Base-by-base conservation (phyloP, 2,329 filamentous ascomycete species). In the Alternaria solani region DNA sequence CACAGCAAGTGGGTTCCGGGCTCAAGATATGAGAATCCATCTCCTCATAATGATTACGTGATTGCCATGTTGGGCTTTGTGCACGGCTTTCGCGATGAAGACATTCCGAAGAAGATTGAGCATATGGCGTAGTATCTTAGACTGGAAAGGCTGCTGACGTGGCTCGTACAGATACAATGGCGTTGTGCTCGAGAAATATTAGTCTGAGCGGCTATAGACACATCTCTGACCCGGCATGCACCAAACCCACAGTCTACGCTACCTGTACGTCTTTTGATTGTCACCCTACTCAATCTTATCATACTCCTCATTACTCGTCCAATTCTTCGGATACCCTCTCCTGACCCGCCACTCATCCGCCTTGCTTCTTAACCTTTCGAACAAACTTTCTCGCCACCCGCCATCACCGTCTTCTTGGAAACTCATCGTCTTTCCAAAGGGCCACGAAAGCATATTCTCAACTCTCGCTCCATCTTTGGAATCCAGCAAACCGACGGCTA, bases 401-500 rank as follows among this genome's bases (percentile, higher is more conserved):
- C 78, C 80, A 9, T 70, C 54, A 5, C 75, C 71, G 62, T 83
- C 79, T 7, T 75, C 59, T 25, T 55, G 51, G 11, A 55, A 53
- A 2, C 74, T 59, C 4, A 70, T 47, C 23, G 41, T 49, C 1
- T 71, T 53, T 1, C 78, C 82, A 34, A 79, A 74, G 1, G 73
- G 61, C 83, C 83, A 86, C 0, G 72, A 68, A 5, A 85, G 57
- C 3, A 81, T 63, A 0, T 76, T 74, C 61, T 86, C 83, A 0
- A 81, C 83, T 20, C 83, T 75, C 0, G 83, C 80, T 0, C 84
- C 83, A 36, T 81, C 78, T 0, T 77, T 75, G 0, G 80, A 71
- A n/a, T 81, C 71, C 2, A 86, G 53, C 4, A 85, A 57, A 0
- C 83, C 84, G 3, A 84, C 62, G 0, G 82, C 79, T 1, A 86